Evolutionary conservation across 2,329 filamentous ascomycete species (phyloP).

Genomic region (Sporothrix curviconia): DNA sequence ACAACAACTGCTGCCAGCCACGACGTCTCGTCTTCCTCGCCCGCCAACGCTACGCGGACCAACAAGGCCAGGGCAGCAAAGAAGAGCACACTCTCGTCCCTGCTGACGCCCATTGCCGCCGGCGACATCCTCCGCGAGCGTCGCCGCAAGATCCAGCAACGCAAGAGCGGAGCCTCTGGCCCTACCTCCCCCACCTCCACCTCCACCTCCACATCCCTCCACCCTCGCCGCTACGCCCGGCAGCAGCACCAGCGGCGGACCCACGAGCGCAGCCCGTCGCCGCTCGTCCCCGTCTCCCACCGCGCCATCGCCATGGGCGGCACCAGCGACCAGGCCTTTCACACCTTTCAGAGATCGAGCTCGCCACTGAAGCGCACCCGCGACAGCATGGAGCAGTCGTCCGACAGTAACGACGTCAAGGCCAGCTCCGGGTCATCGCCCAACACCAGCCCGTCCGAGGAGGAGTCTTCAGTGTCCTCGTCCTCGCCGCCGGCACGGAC

Average conservation of each 20-base stretch:
- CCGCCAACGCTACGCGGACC: neutral
- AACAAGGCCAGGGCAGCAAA: neutral
- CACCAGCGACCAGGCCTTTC: constrained; percentile 45
- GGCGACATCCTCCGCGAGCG: constrained; percentile 1
- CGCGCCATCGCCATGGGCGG: constrained; percentile 56
- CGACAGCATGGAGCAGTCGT: constrained; percentile 49
- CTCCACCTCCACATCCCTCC: constrained; percentile 21
- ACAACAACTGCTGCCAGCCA: neutral
- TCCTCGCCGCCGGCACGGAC: neutral
- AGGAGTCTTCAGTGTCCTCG: too few species aligned
- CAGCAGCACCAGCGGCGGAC: neutral
- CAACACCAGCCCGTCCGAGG: too few species aligned
- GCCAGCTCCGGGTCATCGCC: constrained; percentile 23
- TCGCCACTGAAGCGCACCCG: constrained; percentile 59
- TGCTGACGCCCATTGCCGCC: neutral
- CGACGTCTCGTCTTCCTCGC: neutral
- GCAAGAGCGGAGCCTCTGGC: neutral
- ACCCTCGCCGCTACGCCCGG: constrained; percentile 11
- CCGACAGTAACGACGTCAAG: neutral
- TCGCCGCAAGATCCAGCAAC: neutral
- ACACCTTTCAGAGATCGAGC: constrained; percentile 54
- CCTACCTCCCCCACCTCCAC: neutral
- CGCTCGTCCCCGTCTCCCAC: constrained; percentile 42
- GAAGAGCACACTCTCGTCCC: neutral
- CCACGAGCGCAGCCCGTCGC: constrained; percentile 43